phyloP scores from a whole-genome alignment of 257 asterid genomes.

The Cynanchum wilfordii region DNA sequence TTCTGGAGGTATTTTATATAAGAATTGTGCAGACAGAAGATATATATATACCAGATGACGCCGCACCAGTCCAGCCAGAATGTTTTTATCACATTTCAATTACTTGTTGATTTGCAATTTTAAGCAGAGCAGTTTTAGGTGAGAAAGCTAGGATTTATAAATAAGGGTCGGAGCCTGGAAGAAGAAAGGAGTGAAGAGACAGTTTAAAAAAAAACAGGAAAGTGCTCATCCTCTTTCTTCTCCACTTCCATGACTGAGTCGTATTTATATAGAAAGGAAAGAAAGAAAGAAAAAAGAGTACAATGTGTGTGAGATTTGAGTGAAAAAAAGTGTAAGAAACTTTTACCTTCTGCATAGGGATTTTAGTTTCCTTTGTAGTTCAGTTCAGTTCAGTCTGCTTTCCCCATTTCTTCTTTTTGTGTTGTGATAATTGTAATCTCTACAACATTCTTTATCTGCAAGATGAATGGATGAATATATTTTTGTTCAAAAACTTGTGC shows the following conservation, averaged over 20 bases:
- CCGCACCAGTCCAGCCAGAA: conserved; percentile 9
- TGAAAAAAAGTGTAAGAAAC: conserved; percentile 27
- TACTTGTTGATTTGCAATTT: conserved; percentile 46
- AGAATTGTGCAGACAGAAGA: conserved; percentile 63
- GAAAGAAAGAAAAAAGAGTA: conserved; percentile 20
- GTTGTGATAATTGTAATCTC: conserved; percentile 54
- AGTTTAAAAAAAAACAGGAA: conserved; percentile 24
- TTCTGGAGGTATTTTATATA: conserved; percentile 23
- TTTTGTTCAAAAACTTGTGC: conserved; percentile 24
- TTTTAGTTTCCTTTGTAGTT: conserved; percentile 18
- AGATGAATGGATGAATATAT: conserved; percentile 24
- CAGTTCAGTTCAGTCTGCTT: conserved; percentile 26
- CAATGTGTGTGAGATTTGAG: conserved; percentile 32
- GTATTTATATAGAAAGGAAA: conserved; percentile 26
- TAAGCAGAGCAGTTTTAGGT: conserved; percentile 33
- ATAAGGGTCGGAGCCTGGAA: conserved; percentile 47
- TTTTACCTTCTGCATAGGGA: conserved; percentile 27
- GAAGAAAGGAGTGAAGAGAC: conserved; percentile 90
- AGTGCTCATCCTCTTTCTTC: conserved; percentile 98
- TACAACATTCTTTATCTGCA: conserved; percentile 39
- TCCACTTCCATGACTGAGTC: conserved; percentile 37
- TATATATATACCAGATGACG: conserved; percentile 19
- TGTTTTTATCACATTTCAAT: conserved; percentile 23
- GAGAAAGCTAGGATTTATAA: conserved; percentile 31
- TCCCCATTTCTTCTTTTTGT: conserved; percentile 14